Evolutionary conservation across 2,329 filamentous ascomycete species (phyloP).

Genomic region (Hypoxylon sp.): DNA sequence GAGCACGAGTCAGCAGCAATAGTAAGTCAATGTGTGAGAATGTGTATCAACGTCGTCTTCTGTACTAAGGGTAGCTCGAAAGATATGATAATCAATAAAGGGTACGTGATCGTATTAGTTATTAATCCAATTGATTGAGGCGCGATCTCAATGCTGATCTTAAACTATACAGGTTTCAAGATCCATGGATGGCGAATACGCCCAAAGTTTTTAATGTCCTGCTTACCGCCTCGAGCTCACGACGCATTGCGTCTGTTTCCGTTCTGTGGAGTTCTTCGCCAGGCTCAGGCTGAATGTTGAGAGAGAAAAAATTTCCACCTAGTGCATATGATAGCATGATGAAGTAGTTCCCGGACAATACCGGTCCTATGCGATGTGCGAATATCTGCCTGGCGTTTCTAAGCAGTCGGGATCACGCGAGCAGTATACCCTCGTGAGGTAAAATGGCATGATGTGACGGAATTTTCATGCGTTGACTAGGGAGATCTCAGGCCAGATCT

Average conservation of each 20-base stretch:
- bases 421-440: slow-evolving; percentile 21
- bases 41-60: slow-evolving; percentile 9
- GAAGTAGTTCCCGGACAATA: slow-evolving; percentile 28
- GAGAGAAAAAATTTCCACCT: slow-evolving; percentile 25
- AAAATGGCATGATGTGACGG: slow-evolving; percentile 43
- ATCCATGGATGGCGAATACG: slow-evolving; percentile 18
- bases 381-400: slow-evolving; percentile 11
- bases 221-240: slow-evolving; percentile 33
- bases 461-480: slow-evolving; percentile 35
- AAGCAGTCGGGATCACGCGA: slow-evolving; percentile 29
- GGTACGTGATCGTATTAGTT: slow-evolving; percentile 9
- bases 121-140: slow-evolving; percentile 11
- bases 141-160: slow-evolving; percentile 22
- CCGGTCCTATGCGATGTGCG: slow-evolving; percentile 23
- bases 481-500: slow-evolving; percentile 32
- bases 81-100: slow-evolving; percentile 1
- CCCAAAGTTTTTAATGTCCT: slow-evolving; percentile 27
- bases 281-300: slow-evolving; percentile 28
- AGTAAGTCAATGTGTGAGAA: not conserved
- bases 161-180: slow-evolving; percentile 30
- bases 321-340: slow-evolving; percentile 26
- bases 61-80: not conserved
- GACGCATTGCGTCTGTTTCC: slow-evolving; percentile 19
- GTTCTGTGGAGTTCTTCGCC: slow-evolving; percentile 29
- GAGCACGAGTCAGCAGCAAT: not conserved